Evolutionary conservation across 768 basidiomycete species (phyloP).

Genomic region (Boletus rubescentipes): DNA sequence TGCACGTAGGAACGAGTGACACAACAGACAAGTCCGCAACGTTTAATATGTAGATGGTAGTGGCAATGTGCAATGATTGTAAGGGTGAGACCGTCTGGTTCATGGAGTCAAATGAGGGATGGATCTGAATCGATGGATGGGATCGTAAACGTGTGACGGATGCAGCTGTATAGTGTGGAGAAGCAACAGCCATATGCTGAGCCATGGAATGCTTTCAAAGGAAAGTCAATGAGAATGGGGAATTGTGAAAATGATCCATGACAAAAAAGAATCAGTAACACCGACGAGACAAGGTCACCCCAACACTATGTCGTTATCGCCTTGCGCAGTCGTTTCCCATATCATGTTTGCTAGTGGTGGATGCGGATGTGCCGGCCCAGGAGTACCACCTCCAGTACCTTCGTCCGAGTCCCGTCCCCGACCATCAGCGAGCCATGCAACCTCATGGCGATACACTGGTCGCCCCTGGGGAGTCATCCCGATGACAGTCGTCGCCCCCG

Average conservation of each 20-base stretch:
- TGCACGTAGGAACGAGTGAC: conserved; percentile 2
- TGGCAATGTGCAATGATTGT: conserved; percentile 5
- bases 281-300: conserved; percentile 19
- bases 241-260: neutral
- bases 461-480: conserved; percentile 30
- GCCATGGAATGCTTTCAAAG: conserved; percentile 4
- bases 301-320: conserved; percentile 31
- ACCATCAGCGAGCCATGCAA: conserved; percentile 26
- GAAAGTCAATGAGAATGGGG: neutral
- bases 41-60: conserved; percentile 16
- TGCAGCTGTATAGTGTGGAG: conserved; percentile 3
- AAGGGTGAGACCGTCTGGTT: neutral
- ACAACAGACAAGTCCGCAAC: conserved; percentile 10
- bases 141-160: conserved; percentile 2
- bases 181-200: conserved; percentile 1
- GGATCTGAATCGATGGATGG: neutral
- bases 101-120: neutral
- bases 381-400: conserved; percentile 14
- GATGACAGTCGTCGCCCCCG: conserved; percentile 27
- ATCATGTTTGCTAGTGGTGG: conserved; percentile 24
- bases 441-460: conserved; percentile 30
- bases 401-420: conserved; percentile 20
- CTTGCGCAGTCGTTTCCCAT: conserved; percentile 30
- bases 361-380: conserved; percentile 22
- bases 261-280: conserved; percentile 5